Evolutionary conservation across 192 early-diverging fungal genomes (phyloP).

Genomic region (Obelidium mucronatum): DNA sequence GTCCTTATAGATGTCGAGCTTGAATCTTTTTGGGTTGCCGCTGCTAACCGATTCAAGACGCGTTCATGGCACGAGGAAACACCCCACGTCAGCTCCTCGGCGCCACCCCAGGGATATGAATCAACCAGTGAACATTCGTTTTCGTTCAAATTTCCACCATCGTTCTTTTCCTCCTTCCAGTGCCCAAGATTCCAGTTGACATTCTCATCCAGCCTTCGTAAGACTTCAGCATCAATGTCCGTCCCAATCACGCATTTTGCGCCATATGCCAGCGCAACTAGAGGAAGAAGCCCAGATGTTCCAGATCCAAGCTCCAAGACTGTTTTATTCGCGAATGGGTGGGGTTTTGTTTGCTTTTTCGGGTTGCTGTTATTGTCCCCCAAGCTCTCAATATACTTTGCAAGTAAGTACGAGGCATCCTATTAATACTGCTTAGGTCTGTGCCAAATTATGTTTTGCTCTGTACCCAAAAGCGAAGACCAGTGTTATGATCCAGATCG

Average conservation of each 20-base stretch:
- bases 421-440: no score
- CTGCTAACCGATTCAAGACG: background rate
- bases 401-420: slow-evolving; percentile 7
- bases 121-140: no score
- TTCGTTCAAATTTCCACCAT: background rate
- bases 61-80: background rate
- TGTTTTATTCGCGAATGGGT: slow-evolving; percentile 1
- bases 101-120: background rate
- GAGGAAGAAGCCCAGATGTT: background rate
- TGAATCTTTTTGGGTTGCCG: background rate
- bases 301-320: slow-evolving; percentile 18
- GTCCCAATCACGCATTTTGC: slow-evolving; percentile 12
- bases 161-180: background rate
- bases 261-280: background rate
- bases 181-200: background rate
- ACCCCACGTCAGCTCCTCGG: background rate
- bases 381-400: background rate
- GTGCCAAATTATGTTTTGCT: no score
- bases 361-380: no score
- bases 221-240: background rate
- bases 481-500: slow-evolving; percentile 18
- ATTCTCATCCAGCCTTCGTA: slow-evolving; percentile 7
- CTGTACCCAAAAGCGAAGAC: slow-evolving; percentile 18
- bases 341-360: background rate
- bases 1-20: background rate